Percentiles rank a stretch among this genome's conserved stretches.
Conservation (phyloP, 345 rosid genomes). For the Ceriops decandra region DNA sequence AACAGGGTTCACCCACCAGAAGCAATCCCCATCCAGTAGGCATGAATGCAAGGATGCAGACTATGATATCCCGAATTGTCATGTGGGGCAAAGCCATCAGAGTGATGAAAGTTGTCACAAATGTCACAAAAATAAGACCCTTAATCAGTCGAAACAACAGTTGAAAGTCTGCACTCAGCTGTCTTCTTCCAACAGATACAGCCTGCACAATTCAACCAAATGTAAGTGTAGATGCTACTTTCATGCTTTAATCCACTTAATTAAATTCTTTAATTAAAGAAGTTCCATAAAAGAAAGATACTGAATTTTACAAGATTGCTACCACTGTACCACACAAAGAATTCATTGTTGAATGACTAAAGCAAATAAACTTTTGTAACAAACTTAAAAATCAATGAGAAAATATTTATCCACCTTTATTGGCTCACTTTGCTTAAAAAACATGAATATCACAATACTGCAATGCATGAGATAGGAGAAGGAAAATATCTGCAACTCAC, state of each 20-base stretch:
- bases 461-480: neutral
- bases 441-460: neutral
- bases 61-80: constrained; percentile 76
- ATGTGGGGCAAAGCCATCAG: constrained; percentile 78
- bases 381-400: too few relatives aligned
- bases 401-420: too few relatives aligned
- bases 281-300: too few relatives aligned
- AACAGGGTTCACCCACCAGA: constrained; percentile 46
- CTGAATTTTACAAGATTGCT: too few relatives aligned
- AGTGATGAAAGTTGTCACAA: constrained; percentile 62
- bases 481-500: constrained; percentile 36
- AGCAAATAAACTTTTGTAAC: too few relatives aligned
- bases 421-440: too few relatives aligned
- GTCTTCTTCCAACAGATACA: constrained; percentile 86
- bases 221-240: neutral
- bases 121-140: constrained; percentile 89
- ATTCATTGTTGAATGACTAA: too few relatives aligned
- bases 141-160: constrained; percentile 91
- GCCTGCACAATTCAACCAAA: constrained; percentile 44
- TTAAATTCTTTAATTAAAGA: too few relatives aligned
- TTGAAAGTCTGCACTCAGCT: constrained; percentile 90
- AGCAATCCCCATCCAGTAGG: constrained; percentile 99
- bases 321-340: too few relatives aligned
- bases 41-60: constrained; percentile 96
- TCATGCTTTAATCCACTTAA: neutral